Evolutionary conservation across 2,329 filamentous ascomycete genomes (phyloP), one percentile per base, ranked within the genome.

Genomic region (Colletotrichum graminicola): DNA sequence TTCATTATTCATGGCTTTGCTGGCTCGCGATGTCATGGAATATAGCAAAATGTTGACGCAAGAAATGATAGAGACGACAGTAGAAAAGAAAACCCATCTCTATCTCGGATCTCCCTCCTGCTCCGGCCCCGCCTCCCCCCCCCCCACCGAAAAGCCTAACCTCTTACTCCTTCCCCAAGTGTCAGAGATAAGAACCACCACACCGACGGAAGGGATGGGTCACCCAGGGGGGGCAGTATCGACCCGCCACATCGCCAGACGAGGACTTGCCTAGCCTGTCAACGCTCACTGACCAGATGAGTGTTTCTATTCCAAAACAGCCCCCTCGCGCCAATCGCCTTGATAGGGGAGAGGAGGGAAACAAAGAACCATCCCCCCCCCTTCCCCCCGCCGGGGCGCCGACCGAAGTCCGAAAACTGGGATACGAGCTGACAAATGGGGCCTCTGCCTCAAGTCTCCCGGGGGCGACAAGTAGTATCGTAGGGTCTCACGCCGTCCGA

Each of bases 381-480:
- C n/a, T 1, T 10, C 21, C 10, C 34, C 8, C 34, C 34, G 34
- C 34, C 10, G 10, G 1, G 21, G n/a, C n/a, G 45, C 45, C 45
- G 45, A 12, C 45, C 45, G 21, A 23, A 23, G 45, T 23, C 45
- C 45, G 21, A 39, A 23, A 32, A 23, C 21, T 21, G 14, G 21
- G 11, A 23, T 6, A 63, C 12, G 18, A 14, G 36, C 47, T 26
- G 47, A 41, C 61, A 6, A 7, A 23, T 12, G 14, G 8, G 3
- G 12, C 7, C 43, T 32, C 14, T 11, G 11, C 32, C 34, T 26
- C 10, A 10, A 41, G 36, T 29, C 47, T 21, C 16, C 32, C 16
- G 61, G 41, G 12, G 18, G 49, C 47, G 49, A 43, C 61, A 51
- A 63, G 23, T 63, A 63, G 61, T 51, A 63, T 10, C 54, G 61